Evolutionary conservation across 768 basidiomycete species (phyloP).

Genomic region (Trametes cinnabarina): DNA sequence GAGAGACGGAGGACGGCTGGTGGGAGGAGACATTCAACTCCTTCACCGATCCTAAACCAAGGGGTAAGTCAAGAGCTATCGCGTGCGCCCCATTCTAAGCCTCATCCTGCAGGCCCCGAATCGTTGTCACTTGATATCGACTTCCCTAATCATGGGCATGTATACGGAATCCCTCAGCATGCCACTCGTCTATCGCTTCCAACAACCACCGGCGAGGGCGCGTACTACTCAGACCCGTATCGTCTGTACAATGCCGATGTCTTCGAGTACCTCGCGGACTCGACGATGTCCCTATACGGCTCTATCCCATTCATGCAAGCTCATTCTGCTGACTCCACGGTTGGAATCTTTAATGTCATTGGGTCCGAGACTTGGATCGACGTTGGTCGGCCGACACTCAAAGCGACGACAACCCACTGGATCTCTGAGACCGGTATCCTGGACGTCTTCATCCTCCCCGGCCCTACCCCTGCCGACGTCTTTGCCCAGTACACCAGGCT

Average conservation of each 20-base stretch:
- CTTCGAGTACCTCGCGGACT: conserved; percentile 89
- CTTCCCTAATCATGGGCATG: conserved; percentile 87
- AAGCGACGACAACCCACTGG: conserved; percentile 90
- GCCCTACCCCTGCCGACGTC: conserved; percentile 77
- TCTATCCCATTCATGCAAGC: conserved; percentile 93
- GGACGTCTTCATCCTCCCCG: conserved; percentile 91
- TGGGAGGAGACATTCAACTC: conserved; percentile 89
- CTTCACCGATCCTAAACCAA: conserved; percentile 94
- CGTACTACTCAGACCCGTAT: conserved; percentile 86
- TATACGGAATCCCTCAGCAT: conserved; percentile 97
- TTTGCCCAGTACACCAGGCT: conserved; percentile 84
- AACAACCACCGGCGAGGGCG: conserved; percentile 75
- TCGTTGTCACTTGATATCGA: conserved; percentile 88
- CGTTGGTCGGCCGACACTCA: conserved; percentile 63
- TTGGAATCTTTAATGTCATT: conserved; percentile 84
- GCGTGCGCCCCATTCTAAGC: neutral
- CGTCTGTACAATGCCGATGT: conserved; percentile 94
- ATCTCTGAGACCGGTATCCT: conserved; percentile 96
- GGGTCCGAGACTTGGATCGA: conserved; percentile 96
- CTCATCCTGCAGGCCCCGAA: conserved; percentile 73
- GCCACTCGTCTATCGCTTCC: conserved; percentile 89
- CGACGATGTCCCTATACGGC: conserved; percentile 82
- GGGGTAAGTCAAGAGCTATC: conserved; percentile 54
- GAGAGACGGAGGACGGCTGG: conserved; percentile 74
- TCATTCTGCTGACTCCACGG: conserved; percentile 82